Conservation (phyloP, 148 eudicot species). For the Salicornia ramosissima region DNA sequence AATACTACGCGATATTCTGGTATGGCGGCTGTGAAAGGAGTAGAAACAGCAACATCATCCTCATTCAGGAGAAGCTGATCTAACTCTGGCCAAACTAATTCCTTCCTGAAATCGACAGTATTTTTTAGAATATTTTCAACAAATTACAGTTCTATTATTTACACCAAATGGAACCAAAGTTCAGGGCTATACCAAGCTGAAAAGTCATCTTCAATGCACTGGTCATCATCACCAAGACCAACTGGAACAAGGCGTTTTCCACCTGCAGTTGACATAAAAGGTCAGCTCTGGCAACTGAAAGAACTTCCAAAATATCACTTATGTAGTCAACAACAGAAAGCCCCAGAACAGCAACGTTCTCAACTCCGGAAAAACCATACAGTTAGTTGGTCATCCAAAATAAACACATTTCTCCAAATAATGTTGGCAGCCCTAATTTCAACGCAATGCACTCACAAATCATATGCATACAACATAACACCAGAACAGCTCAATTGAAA, state of each 20-base stretch:
- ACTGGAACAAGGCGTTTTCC: slow-evolving; percentile 75
- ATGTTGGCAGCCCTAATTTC: background rate
- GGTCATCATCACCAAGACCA: slow-evolving; percentile 96
- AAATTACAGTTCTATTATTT: background rate
- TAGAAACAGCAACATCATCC: slow-evolving; percentile 58
- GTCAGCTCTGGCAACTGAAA: background rate
- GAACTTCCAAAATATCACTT: background rate
- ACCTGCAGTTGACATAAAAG: slow-evolving; percentile 43
- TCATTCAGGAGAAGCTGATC: slow-evolving; percentile 68
- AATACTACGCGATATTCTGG: slow-evolving; percentile 69
- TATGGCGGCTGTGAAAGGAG: slow-evolving; percentile 91
- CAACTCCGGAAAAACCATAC: background rate
- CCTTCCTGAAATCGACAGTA: slow-evolving; percentile 51
- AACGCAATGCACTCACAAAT: background rate
- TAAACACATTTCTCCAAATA: background rate
- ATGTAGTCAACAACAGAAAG: background rate
- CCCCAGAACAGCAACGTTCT: slow-evolving; percentile 1
- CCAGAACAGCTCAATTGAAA: background rate
- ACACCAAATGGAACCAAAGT: background rate
- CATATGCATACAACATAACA: background rate
- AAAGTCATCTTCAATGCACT: slow-evolving; percentile 97
- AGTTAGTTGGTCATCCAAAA: no score
- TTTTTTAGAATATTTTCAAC: background rate
- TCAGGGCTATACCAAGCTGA: slow-evolving; percentile 62
- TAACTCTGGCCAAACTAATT: slow-evolving; percentile 86